Base-by-base conservation (phyloP, 176 grass and related monocot genomes). In the Ampelocalamus luodianensis region DNA sequence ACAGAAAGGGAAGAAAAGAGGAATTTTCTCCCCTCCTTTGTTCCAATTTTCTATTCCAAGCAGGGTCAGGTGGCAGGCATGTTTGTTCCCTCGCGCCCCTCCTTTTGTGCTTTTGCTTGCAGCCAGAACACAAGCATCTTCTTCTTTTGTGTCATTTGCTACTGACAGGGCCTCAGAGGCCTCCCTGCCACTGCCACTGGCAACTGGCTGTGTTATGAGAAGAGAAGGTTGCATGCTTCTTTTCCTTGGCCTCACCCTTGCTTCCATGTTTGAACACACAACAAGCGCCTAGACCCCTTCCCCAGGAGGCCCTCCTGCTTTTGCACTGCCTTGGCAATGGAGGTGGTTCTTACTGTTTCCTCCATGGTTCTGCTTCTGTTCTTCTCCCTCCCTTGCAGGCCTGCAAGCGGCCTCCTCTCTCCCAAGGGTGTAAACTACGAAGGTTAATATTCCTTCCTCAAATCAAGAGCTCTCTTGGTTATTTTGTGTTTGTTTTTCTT, bases 391-490 rank as follows among this genome's bases (percentile, higher is more conserved):
- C 23, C 23, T 65, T 65, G 45, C 64, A 48, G 72, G 60, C 76
- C 88, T 61, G 85, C 85, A 68, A 82, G 87, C 51, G 80, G 63
- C 15, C 66, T 97, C 59, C 94, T 97, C 82, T 92, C 94, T 43
- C 86, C 92, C 51, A 97, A 94, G 89, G 94, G 94, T 76, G 94
- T 94, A 71, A 97, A 97, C 83, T 86, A 86, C 75, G 94, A 97
- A 97, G 94, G 94, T 97, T 60, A 76, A 26, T 81, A 58, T 78
- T 51, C 51, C 63, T 17, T 81, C 26, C 65, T 50, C 61, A 55
- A 72, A 46, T 83, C 73, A 71, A 59, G 37, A 86, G 54, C 76
- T 82, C 43, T 58, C 26, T 36, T 29, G 8, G 34, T 65, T 38
- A 38, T 77, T 42, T 38, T 13, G 5, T 72, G 72, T 43, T 68